phyloP scores from a whole-genome alignment of 441 rosid species.

The Pelargonium myrrhifolium region DNA sequence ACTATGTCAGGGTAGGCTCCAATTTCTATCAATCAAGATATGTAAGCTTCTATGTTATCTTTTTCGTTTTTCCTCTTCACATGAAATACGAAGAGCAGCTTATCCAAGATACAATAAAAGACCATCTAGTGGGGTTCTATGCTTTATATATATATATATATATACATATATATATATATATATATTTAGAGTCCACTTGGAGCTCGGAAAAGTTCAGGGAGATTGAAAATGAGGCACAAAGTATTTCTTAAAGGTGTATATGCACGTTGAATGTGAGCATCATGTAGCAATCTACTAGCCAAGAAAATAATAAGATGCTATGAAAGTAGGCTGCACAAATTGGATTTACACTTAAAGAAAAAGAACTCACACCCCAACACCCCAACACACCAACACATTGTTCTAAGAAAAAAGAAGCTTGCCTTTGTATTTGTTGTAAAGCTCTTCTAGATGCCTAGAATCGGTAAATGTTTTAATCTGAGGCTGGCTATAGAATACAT shows the following conservation, averaged over 20 bases:
- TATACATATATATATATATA: too few species aligned
- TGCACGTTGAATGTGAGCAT: neutral
- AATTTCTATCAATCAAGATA: neutral
- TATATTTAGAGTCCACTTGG: too few species aligned
- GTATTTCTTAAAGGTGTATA: neutral
- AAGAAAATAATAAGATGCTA: neutral
- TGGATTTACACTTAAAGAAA: neutral
- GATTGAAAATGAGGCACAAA: too few species aligned
- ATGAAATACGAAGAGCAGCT: too few species aligned
- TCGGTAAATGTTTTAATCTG: constrained; percentile 64
- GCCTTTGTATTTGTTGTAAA: constrained; percentile 89
- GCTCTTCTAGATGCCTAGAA: constrained; percentile 82
- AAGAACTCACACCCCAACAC: neutral
- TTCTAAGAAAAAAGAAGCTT: constrained; percentile 11
- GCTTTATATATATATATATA: too few species aligned
- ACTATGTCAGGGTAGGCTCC: neutral
- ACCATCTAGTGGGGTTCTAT: too few species aligned
- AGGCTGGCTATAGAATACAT: constrained; percentile 77
- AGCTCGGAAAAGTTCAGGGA: too few species aligned
- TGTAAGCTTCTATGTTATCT: too few species aligned
- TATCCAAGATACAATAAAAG: too few species aligned
- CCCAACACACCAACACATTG: neutral
- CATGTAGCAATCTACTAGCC: neutral
- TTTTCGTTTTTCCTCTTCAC: too few species aligned
- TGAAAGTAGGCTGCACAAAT: neutral